A percentile compares a stretch with the other conserved stretches of the same genome.
These are phyloP conservation scores for Fusarium abutilonis DNA, from an alignment of 2,329 filamentous ascomycete genomes.

Conservation along the genomic window DNA sequence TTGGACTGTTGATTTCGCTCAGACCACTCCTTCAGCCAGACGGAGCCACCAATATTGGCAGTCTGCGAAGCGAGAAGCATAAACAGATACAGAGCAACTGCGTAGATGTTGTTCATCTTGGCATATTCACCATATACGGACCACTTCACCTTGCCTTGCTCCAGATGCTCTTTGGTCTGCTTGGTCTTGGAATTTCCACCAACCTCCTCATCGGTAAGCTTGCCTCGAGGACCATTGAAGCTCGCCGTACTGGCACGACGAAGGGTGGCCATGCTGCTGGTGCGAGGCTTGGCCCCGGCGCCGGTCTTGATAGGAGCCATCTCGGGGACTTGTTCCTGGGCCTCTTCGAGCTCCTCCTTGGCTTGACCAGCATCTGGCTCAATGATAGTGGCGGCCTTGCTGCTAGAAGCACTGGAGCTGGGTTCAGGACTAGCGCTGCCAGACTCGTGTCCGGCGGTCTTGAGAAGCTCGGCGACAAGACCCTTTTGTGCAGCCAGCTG, in stretches of 20 bases:
- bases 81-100: slow-evolving; percentile 81
- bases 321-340: slow-evolving; percentile 79
- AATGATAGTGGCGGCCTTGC: slow-evolving; percentile 67
- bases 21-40: slow-evolving; percentile 96
- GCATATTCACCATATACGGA: slow-evolving; percentile 91
- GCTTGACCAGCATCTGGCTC: slow-evolving; percentile 63
- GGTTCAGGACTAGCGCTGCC: slow-evolving; percentile 52
- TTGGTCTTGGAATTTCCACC: slow-evolving; percentile 77
- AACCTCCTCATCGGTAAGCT: slow-evolving; percentile 84
- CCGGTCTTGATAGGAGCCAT: slow-evolving; percentile 77
- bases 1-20: slow-evolving; percentile 76
- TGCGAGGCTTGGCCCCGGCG: slow-evolving; percentile 63
- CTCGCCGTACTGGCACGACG: slow-evolving; percentile 91
- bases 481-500: slow-evolving; percentile 95
- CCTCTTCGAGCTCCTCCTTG: slow-evolving; percentile 76
- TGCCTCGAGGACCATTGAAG: slow-evolving; percentile 86
- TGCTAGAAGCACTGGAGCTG: slow-evolving; percentile 58
- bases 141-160: slow-evolving; percentile 99
- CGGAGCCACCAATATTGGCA: slow-evolving; percentile 81
- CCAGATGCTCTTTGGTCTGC: slow-evolving; percentile 85
- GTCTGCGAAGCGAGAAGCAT: slow-evolving; percentile 84
- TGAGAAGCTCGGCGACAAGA: slow-evolving; percentile 84
- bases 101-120: slow-evolving; percentile 88
- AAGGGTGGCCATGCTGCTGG: slow-evolving; percentile 80
- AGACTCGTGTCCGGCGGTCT: slow-evolving; percentile 72